Conservation (phyloP, 495 filamentous ascomycete species). For the Hapsidospora chrysogenum region DNA sequence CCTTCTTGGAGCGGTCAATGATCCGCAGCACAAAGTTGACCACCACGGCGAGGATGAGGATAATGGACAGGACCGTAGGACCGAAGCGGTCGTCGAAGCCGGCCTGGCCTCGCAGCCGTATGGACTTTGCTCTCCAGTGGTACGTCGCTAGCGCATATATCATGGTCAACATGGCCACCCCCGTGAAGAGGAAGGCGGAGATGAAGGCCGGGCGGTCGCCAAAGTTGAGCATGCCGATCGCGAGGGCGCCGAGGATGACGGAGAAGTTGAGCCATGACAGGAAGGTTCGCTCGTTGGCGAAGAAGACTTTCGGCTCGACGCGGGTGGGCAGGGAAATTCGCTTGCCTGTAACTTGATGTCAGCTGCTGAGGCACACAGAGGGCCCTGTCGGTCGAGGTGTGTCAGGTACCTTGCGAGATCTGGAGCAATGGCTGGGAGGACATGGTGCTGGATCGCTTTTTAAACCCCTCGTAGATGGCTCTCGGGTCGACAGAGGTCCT, state of each 20-base stretch:
- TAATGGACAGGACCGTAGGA: slow-evolving; percentile 73
- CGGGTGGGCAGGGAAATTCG: slow-evolving; percentile 95
- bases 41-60: slow-evolving; percentile 68
- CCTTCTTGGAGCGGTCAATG: slow-evolving; percentile 24
- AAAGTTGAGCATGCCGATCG: slow-evolving; percentile 94
- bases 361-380: background rate
- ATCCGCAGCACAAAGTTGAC: slow-evolving; percentile 90
- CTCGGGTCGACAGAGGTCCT: too few relatives aligned
- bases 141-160: slow-evolving; percentile 88
- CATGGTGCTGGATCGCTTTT: slow-evolving; percentile 31
- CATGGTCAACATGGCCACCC: slow-evolving; percentile 92
- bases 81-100: slow-evolving; percentile 94
- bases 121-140: slow-evolving; percentile 92
- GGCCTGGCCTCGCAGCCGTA: slow-evolving; percentile 75
- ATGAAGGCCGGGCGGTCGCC: slow-evolving; percentile 86
- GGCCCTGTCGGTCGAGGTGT: background rate
- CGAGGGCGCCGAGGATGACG: slow-evolving; percentile 89
- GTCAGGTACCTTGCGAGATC: slow-evolving; percentile 41
- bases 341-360: slow-evolving; percentile 74
- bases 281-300: slow-evolving; percentile 98
- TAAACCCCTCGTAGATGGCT: background rate
- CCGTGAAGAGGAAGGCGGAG: slow-evolving; percentile 79
- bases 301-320: slow-evolving; percentile 99
- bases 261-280: slow-evolving; percentile 99
- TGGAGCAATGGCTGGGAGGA: slow-evolving; percentile 93